These are phyloP conservation scores for Penicillium capsulatum DNA, from an alignment of 2,329 filamentous ascomycete genomes.

Conservation along the genomic window DNA sequence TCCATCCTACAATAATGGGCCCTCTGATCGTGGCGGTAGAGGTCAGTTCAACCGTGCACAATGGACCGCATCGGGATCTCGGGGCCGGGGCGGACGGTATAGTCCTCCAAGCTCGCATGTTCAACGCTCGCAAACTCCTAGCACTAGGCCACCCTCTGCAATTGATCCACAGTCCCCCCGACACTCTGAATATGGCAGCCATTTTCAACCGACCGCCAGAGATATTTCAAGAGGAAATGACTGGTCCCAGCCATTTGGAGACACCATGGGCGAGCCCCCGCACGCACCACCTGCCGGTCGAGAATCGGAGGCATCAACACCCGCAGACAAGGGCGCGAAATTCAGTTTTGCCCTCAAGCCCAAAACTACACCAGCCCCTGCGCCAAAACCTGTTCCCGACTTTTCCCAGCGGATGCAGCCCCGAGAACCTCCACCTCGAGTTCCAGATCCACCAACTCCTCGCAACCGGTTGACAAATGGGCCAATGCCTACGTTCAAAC, in stretches of 20 bases:
- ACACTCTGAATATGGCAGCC: conserved; percentile 55
- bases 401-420: conserved; percentile 46
- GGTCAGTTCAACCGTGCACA: conserved; percentile 64
- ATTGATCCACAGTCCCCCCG: conserved; percentile 33
- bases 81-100: conserved; percentile 48
- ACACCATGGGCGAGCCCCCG: conserved; percentile 33
- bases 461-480: conserved; percentile 39
- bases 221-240: conserved; percentile 64
- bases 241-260: conserved; percentile 45
- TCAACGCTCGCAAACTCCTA: conserved; percentile 32
- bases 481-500: conserved; percentile 38
- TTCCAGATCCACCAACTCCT: conserved; percentile 30
- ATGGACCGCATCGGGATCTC: conserved; percentile 61
- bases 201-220: conserved; percentile 58
- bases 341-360: conserved; percentile 94
- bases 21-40: conserved; percentile 49
- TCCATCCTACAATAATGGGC: conserved; percentile 43
- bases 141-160: conserved; percentile 26
- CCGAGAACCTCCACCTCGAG: conserved; percentile 37
- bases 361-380: conserved; percentile 58
- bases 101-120: conserved; percentile 38
- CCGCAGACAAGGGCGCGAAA: conserved; percentile 57
- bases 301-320: conserved; percentile 53
- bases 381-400: conserved; percentile 50
- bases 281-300: conserved; percentile 55